These are phyloP conservation scores for Kodamaea alishanica DNA, from an alignment of 1,139 yeast species.

Conservation along the genomic window DNA sequence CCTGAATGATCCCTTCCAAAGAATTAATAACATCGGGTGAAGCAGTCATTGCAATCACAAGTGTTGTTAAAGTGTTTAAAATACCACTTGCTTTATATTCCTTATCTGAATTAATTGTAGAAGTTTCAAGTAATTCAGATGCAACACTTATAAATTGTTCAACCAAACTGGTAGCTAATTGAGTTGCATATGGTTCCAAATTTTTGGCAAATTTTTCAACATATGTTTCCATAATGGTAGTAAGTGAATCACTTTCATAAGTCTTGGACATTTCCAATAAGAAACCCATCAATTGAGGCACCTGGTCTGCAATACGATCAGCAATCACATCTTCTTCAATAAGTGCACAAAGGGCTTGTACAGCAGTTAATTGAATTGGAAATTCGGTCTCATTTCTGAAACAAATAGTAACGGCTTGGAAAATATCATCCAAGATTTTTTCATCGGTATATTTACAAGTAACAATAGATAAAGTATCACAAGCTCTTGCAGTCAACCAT, in stretches of 20 bases:
- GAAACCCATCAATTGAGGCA: conserved; percentile 51
- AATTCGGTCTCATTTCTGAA: conserved; percentile 43
- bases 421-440: conserved; percentile 41
- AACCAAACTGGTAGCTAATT: conserved; percentile 45
- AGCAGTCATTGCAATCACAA: conserved; percentile 49
- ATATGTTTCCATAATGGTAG: conserved; percentile 54
- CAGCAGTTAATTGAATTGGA: conserved; percentile 51
- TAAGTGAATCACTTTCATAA: conserved; percentile 51
- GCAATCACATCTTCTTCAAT: conserved; percentile 48
- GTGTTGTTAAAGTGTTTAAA: conserved; percentile 48
- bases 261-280: conserved; percentile 49
- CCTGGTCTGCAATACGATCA: conserved; percentile 44
- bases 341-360: conserved; percentile 50
- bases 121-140: conserved; percentile 37
- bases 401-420: conserved; percentile 42
- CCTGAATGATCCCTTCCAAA: conserved; percentile 39
- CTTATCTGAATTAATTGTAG: conserved; percentile 37
- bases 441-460: conserved; percentile 37
- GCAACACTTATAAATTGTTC: conserved; percentile 47
- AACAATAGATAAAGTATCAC: conserved; percentile 52
- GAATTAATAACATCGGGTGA: conserved; percentile 43
- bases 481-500: conserved; percentile 54
- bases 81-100: conserved; percentile 54
- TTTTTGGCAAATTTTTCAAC: conserved; percentile 51
- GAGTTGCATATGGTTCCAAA: conserved; percentile 54